These are phyloP conservation scores for Taiwanofungus camphoratus DNA, from an alignment of 1,284 basidiomycete species.

Conservation along the genomic window DNA sequence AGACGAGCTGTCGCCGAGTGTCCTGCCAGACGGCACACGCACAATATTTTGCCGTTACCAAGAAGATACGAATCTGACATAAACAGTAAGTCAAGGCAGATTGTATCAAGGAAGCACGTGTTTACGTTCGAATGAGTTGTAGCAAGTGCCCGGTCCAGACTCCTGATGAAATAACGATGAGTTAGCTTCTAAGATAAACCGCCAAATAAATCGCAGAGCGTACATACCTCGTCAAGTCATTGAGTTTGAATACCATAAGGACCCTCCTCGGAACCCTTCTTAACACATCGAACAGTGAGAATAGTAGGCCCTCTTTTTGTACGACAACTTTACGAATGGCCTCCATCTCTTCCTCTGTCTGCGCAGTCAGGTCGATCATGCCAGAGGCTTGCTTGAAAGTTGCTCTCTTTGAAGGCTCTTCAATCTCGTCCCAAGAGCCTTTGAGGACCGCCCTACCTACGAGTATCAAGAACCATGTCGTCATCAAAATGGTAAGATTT, in stretches of 20 bases:
- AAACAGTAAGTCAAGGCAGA: not conserved
- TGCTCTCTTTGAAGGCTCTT: constrained; percentile 16
- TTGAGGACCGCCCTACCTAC: constrained; percentile 58
- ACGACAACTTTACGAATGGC: constrained; percentile 77
- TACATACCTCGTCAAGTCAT: constrained; percentile 71
- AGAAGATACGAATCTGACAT: constrained; percentile 72
- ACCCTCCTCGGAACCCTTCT: constrained; percentile 78
- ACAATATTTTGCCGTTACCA: constrained; percentile 92
- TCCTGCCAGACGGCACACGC: constrained; percentile 80
- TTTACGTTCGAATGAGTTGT: constrained; percentile 71
- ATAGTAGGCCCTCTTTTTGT: constrained; percentile 73
- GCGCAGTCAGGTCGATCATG: constrained; percentile 68
- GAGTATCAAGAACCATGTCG: no score
- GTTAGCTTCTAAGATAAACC: constrained; percentile 1
- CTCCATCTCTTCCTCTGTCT: constrained; percentile 69
- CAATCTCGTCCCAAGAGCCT: constrained; percentile 44
- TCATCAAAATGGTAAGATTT: not conserved
- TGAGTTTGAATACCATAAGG: constrained; percentile 85
- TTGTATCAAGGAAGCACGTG: not conserved
- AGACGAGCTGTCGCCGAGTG: constrained; percentile 53
- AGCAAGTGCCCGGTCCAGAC: constrained; percentile 63
- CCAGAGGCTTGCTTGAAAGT: constrained; percentile 58
- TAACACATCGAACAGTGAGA: constrained; percentile 81
- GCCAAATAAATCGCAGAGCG: not conserved
- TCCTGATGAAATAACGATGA: constrained; percentile 35